Evolutionary conservation across 2,329 filamentous ascomycete species (phyloP).

Genomic region (Fusarium ramigenum): DNA sequence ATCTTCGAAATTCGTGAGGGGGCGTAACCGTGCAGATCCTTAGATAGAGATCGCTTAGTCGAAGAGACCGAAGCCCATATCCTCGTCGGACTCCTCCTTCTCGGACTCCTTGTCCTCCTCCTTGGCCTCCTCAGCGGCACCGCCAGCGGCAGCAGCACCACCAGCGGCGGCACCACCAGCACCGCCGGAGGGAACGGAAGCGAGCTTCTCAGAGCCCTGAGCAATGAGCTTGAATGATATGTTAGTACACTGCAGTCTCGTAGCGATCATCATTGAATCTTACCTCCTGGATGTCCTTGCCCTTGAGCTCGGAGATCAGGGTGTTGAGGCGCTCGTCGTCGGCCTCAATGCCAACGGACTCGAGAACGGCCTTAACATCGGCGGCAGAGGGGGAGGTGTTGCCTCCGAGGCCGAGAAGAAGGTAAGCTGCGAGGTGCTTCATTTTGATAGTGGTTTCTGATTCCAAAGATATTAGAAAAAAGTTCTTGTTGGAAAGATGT

Average conservation of each 20-base stretch:
- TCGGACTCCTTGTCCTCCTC: constrained; percentile 83
- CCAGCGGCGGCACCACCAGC: constrained; percentile 75
- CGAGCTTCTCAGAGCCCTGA: constrained; percentile 91
- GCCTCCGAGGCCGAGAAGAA: constrained; percentile 93
- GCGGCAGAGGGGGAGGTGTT: constrained; percentile 86
- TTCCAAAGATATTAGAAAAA: constrained; percentile 25
- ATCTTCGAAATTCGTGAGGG: constrained; percentile 48
- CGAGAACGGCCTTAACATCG: constrained; percentile 90
- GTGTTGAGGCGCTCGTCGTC: constrained; percentile 86
- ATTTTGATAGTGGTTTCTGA: constrained; percentile 73
- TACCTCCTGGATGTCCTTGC: constrained; percentile 94
- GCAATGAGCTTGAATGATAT: constrained; percentile 80
- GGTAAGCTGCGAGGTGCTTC: constrained; percentile 99
- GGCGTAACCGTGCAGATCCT: constrained; percentile 45
- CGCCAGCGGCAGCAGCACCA: constrained; percentile 74
- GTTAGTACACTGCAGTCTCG: constrained; percentile 29
- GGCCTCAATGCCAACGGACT: constrained; percentile 93
- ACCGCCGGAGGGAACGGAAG: constrained; percentile 95
- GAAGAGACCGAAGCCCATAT: constrained; percentile 82
- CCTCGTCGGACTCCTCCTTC: constrained; percentile 72
- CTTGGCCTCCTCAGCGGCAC: constrained; percentile 74
- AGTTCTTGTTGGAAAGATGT: constrained; percentile 18
- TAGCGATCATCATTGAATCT: constrained; percentile 42
- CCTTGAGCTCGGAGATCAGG: constrained; percentile 90
- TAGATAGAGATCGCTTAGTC: constrained; percentile 63